phyloP scores from a whole-genome alignment of 2,329 filamentous ascomycete species.

The Aschersonia sp. region DNA sequence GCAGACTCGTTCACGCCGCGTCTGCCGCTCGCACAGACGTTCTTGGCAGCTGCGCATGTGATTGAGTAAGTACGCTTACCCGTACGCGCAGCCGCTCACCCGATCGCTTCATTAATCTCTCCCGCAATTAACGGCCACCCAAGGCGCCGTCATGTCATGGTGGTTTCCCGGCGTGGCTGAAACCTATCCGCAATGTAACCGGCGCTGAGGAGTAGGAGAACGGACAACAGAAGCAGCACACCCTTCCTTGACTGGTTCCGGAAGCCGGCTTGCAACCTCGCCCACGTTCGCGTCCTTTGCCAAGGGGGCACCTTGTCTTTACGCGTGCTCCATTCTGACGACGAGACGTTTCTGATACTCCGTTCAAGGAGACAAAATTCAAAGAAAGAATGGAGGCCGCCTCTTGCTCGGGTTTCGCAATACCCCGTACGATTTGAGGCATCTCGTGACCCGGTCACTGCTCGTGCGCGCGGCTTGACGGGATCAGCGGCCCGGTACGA shows the following conservation, averaged over 20 bases:
- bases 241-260: neutral
- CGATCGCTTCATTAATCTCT: neutral
- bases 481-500: neutral
- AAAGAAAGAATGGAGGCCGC: too few species aligned
- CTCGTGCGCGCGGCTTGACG: constrained; percentile 1
- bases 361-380: too few species aligned
- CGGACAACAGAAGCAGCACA: neutral
- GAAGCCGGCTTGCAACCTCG: neutral
- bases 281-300: neutral
- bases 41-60: too few species aligned
- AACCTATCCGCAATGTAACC: neutral
- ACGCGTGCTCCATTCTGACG: neutral
- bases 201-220: neutral
- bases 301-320: neutral
- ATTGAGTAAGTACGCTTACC: too few species aligned
- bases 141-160: neutral
- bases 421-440: neutral
- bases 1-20: too few species aligned
- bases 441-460: neutral
- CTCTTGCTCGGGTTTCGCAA: neutral
- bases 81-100: neutral
- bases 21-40: too few species aligned
- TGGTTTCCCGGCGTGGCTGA: neutral
- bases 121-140: neutral
- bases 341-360: too few species aligned